These are phyloP conservation scores for Ceratocystis ficicola DNA, from an alignment of 2,329 filamentous ascomycete genomes.

Conservation along the genomic window DNA sequence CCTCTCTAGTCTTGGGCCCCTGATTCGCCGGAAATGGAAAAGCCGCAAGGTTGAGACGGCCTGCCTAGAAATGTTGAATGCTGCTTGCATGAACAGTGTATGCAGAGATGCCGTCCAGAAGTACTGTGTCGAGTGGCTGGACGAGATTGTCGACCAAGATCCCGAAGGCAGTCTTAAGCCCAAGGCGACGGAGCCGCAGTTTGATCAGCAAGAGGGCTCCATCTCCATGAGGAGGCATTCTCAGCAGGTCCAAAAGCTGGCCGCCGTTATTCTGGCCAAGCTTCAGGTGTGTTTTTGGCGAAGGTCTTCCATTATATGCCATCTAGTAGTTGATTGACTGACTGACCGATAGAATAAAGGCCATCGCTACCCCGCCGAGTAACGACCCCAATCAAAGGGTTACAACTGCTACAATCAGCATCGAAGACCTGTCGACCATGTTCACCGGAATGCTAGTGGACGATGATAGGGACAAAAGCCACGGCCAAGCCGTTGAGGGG, in stretches of 20 bases:
- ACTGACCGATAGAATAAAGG: constrained; percentile 38
- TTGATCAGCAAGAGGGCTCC: constrained; percentile 49
- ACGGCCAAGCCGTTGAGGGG: constrained; percentile 65
- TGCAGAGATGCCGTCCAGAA: constrained; percentile 77
- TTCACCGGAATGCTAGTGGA: constrained; percentile 56
- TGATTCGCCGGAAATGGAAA: constrained; percentile 71
- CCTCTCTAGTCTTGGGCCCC: constrained; percentile 58
- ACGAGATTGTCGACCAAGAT: constrained; percentile 66
- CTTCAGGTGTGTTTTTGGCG: constrained; percentile 39
- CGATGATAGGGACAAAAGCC: constrained; percentile 28
- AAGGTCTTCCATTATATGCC: constrained; percentile 20
- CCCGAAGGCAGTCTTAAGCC: constrained; percentile 37
- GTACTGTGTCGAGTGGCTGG: constrained; percentile 76
- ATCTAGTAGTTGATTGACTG: constrained; percentile 35
- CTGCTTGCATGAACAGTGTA: constrained; percentile 70
- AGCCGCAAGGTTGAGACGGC: constrained; percentile 76
- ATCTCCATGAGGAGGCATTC: constrained; percentile 50
- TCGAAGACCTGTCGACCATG: constrained; percentile 52
- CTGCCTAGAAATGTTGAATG: constrained; percentile 78
- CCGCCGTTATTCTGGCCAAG: constrained; percentile 67
- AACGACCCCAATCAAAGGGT: constrained; percentile 36
- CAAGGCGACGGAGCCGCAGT: constrained; percentile 38
- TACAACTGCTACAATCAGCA: constrained; percentile 45
- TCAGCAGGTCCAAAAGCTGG: constrained; percentile 49
- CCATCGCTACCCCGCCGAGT: constrained; percentile 36